Evolutionary conservation across 2,329 filamentous ascomycete species (phyloP), one percentile per base, ranked within the genome.

Genomic region (Aspergillus vadensis): DNA sequence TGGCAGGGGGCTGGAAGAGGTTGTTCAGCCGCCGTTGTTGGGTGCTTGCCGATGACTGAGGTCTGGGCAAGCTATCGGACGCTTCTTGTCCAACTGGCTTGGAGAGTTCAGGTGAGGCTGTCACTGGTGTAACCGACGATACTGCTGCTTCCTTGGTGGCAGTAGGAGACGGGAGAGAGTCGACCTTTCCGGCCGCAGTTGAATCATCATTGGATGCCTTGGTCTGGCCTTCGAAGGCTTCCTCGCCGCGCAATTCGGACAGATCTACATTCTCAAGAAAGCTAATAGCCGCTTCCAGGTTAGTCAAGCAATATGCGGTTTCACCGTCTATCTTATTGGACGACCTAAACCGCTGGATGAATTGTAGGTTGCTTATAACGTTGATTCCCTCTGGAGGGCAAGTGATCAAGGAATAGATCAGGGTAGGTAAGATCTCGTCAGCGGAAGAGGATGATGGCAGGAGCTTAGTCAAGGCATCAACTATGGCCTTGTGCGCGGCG

Each of bases 201-300:
- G 69, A 63, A 21, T 64, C 62, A 27, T 65, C 67, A 57, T 59
- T 81, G 9, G 82, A 67, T 63, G 80, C 65, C 73, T 89, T 92
- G 17, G 81, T 76, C 9, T 89, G 88, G 0, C 90, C 87, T 47
- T 88, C 87, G 15, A 86, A 88, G 17, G 82, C 78, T 74, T 96
- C 92, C 65, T 97, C 91, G 5, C 89, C 89, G 55, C 92, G 87
- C 6, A 99, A 81, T 25, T 91, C 97, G 6, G 93, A 91, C 23
- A 99, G 83, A 74, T 99, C 95, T 27, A 99, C 95, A 0, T 93
- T 98, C 71, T 98, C 91, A 14, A 99, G 81, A 71, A 99, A 99
- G 55, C 90, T 93, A 58, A 98, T 92, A 60, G 94, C 91, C 17
- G 95, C 95, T 76, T 99, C 95, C 1, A 99, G 84, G 67, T 97